Evolutionary conservation across 208 protist species (phyloP), one percentile per base, ranked within the genome.

Genomic region (Leishmania tropica): DNA sequence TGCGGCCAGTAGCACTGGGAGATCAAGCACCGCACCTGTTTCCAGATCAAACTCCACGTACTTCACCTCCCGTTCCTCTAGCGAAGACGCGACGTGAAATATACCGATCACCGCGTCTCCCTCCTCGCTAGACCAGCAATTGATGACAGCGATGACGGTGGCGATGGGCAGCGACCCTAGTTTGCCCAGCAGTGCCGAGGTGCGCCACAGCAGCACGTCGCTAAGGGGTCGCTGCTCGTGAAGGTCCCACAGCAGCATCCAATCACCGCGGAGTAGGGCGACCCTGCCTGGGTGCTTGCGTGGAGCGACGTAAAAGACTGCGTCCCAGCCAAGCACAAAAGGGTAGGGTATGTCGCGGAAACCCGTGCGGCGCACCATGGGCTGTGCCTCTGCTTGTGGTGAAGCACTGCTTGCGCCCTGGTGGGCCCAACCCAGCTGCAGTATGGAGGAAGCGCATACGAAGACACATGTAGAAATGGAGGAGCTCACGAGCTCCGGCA

Each of bases 191-290:
- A 81, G 60, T 37, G 31, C 62, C 28, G 67, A 81, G 42, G 42
- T 37, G 11, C 78, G 58, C 76, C 85, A 85, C 4, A 13, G 76
- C 77, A 84, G 42, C 58, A 76, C 71, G 42, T 68, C 76, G 42
- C 80, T 78, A 0, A 62, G 67, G 1, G 65, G 17, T 42, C 40
- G 40, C 2, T 88, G 88, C 2, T 65, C 42, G 0, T 76, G 40
- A 10, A 95, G 60, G 78, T 94, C 87, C 94, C 94, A 97, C 65
- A 87, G 72, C 40, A 97, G 76, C 80, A 93, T 70, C 42, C 79
- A 68, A 4, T 87, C 88, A 3, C 83, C 83, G n/a, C 85, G 67
- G 48, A 97, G 4, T 56, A 97, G 74, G 15, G 87, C 87, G 4
- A 97, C 88, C 11, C 81, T 79, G 51, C 84, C 51, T 0, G 84